phyloP scores from a whole-genome alignment of 2,329 filamentous ascomycete species.

The Pseudogymnoascus sp. region DNA sequence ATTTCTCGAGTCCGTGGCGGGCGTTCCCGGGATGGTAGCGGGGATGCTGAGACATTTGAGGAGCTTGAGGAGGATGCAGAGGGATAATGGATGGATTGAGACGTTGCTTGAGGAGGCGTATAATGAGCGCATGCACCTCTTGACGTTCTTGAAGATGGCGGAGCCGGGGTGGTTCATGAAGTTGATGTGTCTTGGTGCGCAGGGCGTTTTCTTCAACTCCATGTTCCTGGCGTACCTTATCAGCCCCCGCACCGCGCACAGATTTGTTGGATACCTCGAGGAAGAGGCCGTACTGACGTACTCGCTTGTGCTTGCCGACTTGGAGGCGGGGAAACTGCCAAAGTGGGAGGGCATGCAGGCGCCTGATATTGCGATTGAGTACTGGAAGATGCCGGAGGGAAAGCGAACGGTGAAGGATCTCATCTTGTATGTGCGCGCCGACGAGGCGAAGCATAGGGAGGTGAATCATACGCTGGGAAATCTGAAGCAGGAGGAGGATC shows the following conservation, averaged over 20 bases:
- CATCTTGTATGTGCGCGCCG: constrained; percentile 80
- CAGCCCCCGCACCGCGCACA: constrained; percentile 80
- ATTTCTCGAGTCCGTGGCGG: constrained; percentile 90
- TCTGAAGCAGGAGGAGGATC: constrained; percentile 74
- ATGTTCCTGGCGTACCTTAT: constrained; percentile 86
- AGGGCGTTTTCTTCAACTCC: constrained; percentile 94
- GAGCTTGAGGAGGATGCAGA: constrained; percentile 74
- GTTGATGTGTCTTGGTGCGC: constrained; percentile 80
- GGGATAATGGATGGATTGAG: constrained; percentile 95
- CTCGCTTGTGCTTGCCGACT: constrained; percentile 77
- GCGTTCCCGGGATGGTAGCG: constrained; percentile 93
- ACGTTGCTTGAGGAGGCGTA: constrained; percentile 83
- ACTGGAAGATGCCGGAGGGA: constrained; percentile 91
- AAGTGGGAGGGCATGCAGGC: constrained; percentile 73
- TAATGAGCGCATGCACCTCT: constrained; percentile 88
- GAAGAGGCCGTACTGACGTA: constrained; percentile 97
- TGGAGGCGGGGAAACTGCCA: constrained; percentile 77
- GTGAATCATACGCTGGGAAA: constrained; percentile 95
- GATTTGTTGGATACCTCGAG: constrained; percentile 94
- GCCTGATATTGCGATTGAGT: constrained; percentile 81
- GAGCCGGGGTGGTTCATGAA: constrained; percentile 79
- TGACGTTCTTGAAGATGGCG: constrained; percentile 89
- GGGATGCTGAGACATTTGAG: constrained; percentile 88
- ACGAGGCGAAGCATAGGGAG: constrained; percentile 83
- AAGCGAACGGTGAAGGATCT: constrained; percentile 77